Evolutionary conservation across 179 eudicot species (phyloP).

Genomic region (Silene noctiflora): DNA sequence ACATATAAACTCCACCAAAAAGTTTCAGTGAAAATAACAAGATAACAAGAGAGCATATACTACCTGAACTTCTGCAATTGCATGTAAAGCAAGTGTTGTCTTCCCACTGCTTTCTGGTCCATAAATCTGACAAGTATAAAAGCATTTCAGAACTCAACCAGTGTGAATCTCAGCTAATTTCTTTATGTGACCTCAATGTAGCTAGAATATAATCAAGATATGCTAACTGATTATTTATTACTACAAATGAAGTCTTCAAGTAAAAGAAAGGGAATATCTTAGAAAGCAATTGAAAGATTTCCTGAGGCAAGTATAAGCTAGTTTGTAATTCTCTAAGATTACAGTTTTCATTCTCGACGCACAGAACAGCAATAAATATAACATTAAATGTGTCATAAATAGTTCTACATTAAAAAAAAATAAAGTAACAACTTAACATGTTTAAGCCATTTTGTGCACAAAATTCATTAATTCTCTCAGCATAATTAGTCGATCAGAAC

Average conservation of each 20-base stretch:
- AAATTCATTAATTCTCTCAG: neutral
- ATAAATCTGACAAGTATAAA: slow-evolving; percentile 50
- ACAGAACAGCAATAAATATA: neutral
- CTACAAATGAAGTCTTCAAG: neutral
- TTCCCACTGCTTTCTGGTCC: slow-evolving; percentile 99
- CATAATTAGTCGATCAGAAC: neutral
- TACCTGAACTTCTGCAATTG: slow-evolving; percentile 98
- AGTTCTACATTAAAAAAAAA: neutral
- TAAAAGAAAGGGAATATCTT: slow-evolving; percentile 1
- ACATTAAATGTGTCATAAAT: neutral
- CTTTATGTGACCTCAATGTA: neutral
- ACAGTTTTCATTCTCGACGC: neutral
- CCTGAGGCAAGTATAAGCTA: neutral
- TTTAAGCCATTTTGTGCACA: neutral
- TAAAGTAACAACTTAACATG: neutral
- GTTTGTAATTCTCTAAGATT: neutral
- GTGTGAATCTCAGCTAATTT: neutral
- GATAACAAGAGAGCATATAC: slow-evolving; percentile 6
- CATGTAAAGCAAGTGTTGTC: slow-evolving; percentile 93
- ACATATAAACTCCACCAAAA: neutral
- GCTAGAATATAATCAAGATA: neutral
- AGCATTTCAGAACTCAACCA: slow-evolving; percentile 5
- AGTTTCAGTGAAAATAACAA: neutral
- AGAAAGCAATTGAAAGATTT: neutral
- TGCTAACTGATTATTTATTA: neutral